Evolutionary conservation across 148 eudicot genomes (phyloP).

Genomic region (Tetragonia tetragonoides): DNA sequence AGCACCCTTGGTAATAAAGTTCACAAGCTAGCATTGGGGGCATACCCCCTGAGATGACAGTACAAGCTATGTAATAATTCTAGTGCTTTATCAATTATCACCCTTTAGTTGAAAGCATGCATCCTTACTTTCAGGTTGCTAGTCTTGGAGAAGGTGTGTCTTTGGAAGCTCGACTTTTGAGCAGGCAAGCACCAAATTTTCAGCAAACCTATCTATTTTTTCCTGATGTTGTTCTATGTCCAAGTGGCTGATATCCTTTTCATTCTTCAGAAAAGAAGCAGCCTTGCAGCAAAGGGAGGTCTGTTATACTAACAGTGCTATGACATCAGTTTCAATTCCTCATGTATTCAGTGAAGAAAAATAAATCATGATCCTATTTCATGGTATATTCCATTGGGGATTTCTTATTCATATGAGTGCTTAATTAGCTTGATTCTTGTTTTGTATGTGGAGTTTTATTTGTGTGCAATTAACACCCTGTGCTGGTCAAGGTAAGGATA

Average conservation of each 20-base stretch:
- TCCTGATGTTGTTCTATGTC: slow-evolving; percentile 15
- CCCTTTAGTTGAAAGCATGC: slow-evolving; percentile 6
- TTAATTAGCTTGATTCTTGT: background rate
- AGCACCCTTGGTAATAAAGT: too few relatives aligned
- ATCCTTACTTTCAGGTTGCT: slow-evolving; percentile 53
- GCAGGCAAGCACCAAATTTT: slow-evolving; percentile 54
- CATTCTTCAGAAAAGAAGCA: slow-evolving; percentile 71
- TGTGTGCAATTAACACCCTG: background rate
- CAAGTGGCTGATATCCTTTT: slow-evolving; percentile 22
- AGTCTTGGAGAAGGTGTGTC: slow-evolving; percentile 90
- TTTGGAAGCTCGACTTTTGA: slow-evolving; percentile 83
- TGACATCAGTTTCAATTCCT: background rate
- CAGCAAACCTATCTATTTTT: slow-evolving; percentile 14
- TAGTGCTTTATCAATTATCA: too few relatives aligned
- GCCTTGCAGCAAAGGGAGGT: slow-evolving; percentile 94
- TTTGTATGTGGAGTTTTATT: background rate
- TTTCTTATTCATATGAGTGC: background rate
- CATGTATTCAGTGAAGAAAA: background rate
- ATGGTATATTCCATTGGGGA: background rate
- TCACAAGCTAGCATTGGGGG: too few relatives aligned
- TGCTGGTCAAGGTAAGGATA: background rate
- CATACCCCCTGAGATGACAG: too few relatives aligned
- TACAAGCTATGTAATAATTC: too few relatives aligned
- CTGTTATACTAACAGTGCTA: slow-evolving; percentile 13
- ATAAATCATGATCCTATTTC: background rate